These are phyloP conservation scores for Bacidia rubella DNA, from an alignment of 495 filamentous ascomycete genomes.

Conservation along the genomic window DNA sequence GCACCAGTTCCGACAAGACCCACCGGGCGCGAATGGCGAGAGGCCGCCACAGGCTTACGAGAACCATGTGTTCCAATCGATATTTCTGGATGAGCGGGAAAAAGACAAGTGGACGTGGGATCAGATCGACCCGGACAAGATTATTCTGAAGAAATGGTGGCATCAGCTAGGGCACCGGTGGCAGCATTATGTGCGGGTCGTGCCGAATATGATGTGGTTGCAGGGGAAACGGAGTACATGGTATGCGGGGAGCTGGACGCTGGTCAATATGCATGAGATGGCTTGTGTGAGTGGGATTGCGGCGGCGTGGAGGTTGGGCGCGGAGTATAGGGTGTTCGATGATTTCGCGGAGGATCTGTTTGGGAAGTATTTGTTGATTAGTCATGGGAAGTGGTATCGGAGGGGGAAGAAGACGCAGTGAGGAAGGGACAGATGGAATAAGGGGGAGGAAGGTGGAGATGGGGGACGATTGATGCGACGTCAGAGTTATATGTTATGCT, in stretches of 20 bases:
- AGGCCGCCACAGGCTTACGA: constrained; percentile 32
- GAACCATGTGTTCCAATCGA: constrained; percentile 69
- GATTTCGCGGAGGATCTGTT: constrained; percentile 46
- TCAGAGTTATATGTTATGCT: too few relatives aligned
- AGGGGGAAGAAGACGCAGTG: constrained; percentile 21
- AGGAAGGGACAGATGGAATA: background rate
- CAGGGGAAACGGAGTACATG: constrained; percentile 53
- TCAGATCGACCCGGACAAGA: constrained; percentile 53
- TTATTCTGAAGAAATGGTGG: constrained; percentile 71
- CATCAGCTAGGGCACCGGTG: constrained; percentile 73
- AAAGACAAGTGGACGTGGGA: constrained; percentile 55
- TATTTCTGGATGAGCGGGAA: constrained; percentile 58
- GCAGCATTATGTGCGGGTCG: constrained; percentile 67
- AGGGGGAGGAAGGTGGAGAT: background rate
- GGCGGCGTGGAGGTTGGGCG: constrained; percentile 65
- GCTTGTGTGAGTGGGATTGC: constrained; percentile 67
- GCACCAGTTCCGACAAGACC: constrained; percentile 52
- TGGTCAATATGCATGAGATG: constrained; percentile 78
- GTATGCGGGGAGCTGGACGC: constrained; percentile 64
- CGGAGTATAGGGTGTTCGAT: constrained; percentile 55
- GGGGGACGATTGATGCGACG: too few relatives aligned
- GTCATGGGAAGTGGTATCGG: constrained; percentile 34
- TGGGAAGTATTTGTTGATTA: constrained; percentile 39
- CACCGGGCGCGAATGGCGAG: constrained; percentile 21
- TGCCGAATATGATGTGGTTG: constrained; percentile 71